These are phyloP conservation scores for Picea abies DNA, from an alignment of 83 land plant species.

Conservation along the genomic window DNA sequence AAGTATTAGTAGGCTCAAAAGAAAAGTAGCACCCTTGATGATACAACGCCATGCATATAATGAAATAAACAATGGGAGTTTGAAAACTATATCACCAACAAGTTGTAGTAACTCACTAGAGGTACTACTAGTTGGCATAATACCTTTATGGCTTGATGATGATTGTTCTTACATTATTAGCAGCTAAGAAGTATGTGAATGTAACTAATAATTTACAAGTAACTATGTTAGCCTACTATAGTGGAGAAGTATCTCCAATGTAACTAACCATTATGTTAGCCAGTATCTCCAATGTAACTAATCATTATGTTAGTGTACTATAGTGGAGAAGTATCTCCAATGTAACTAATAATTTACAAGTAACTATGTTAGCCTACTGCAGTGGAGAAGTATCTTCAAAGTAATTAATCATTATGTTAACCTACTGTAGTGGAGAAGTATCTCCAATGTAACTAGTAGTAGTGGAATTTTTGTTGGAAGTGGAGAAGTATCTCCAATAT, in stretches of 20 bases:
- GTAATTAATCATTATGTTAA: too few species aligned
- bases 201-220: not conserved
- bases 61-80: constrained; percentile 22
- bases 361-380: too few species aligned
- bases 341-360: too few species aligned
- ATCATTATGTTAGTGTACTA: too few species aligned
- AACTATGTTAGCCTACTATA: not conserved
- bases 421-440: too few species aligned
- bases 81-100: constrained; percentile 47
- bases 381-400: too few species aligned
- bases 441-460: too few species aligned
- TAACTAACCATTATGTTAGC: too few species aligned
- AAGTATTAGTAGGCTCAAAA: constrained; percentile 39
- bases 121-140: constrained; percentile 21
- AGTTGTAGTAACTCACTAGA: constrained; percentile 56
- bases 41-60: constrained; percentile 39
- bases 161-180: too few species aligned
- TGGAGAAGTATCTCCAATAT: constrained; percentile 4
- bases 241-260: too few species aligned
- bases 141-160: not conserved
- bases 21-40: constrained; percentile 32
- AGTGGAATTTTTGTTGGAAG: not conserved
- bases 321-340: too few species aligned
- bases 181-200: not conserved
- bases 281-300: too few species aligned